Conservation (phyloP, 495 filamentous ascomycete species). For the Hyaloscypha bicolor region DNA sequence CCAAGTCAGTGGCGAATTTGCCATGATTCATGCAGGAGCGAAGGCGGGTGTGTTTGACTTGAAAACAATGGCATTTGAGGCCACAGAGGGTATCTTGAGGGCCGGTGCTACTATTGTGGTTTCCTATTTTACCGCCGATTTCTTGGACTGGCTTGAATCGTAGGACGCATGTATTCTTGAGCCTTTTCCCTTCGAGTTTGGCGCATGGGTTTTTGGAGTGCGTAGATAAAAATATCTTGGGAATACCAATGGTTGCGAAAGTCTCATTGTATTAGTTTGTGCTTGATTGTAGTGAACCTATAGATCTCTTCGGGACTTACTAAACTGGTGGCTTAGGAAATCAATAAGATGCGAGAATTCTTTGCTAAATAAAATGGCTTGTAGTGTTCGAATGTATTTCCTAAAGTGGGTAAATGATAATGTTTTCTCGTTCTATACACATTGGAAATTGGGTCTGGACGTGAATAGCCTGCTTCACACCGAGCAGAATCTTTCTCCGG, state of each 20-base stretch:
- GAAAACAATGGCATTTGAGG: constrained; percentile 93
- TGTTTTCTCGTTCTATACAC: too few relatives aligned
- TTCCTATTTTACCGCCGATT: constrained; percentile 92
- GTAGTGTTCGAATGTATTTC: too few relatives aligned
- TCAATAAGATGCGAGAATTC: too few relatives aligned
- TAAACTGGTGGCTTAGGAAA: too few relatives aligned
- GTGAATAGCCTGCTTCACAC: too few relatives aligned
- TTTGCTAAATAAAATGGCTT: too few relatives aligned
- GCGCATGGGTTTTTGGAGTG: background rate
- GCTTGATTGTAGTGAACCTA: background rate
- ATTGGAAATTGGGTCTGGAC: too few relatives aligned
- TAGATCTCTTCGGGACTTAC: too few relatives aligned
- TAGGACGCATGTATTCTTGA: constrained; percentile 20
- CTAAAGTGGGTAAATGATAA: too few relatives aligned
- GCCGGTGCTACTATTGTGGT: constrained; percentile 91
- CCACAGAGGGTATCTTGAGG: constrained; percentile 87
- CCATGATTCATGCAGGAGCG: constrained; percentile 96
- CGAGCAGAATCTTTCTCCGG: too few relatives aligned
- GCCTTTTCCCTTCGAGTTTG: background rate
- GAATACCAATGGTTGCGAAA: background rate
- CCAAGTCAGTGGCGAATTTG: constrained; percentile 95
- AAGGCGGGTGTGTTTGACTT: constrained; percentile 98
- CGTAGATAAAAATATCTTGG: constrained; percentile 7
- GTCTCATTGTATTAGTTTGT: background rate
- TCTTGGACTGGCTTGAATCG: constrained; percentile 77